These are phyloP conservation scores for Phytophthora quininea DNA, from an alignment of 352 stramenopile genomes.

Conservation along the genomic window DNA sequence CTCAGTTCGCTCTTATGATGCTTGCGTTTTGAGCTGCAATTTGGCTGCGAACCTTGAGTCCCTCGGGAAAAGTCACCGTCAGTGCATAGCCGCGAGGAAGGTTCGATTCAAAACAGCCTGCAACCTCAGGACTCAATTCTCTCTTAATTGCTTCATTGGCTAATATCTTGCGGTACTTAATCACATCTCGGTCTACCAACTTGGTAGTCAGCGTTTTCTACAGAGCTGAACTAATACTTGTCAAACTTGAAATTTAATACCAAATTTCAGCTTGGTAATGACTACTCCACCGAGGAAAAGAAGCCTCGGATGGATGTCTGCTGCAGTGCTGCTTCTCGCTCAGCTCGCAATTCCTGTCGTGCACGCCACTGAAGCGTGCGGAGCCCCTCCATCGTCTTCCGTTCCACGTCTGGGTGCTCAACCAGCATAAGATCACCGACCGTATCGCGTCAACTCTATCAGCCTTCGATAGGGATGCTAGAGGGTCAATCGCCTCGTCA, in stretches of 20 bases:
- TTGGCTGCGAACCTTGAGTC: background rate
- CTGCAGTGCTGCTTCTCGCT: conserved; percentile 1
- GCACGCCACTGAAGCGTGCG: background rate
- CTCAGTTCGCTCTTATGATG: background rate
- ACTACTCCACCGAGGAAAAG: background rate
- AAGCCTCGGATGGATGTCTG: conserved; percentile 4
- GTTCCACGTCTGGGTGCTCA: conserved; percentile 1
- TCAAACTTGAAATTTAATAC: conserved; percentile 4
- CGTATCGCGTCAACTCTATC: background rate
- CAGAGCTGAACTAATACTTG: background rate
- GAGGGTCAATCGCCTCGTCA: background rate
- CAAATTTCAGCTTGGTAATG: background rate
- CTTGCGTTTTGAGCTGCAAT: background rate
- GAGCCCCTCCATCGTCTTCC: background rate
- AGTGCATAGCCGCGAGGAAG: background rate
- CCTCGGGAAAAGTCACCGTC: background rate
- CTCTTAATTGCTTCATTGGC: conserved; percentile 1
- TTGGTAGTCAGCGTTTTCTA: conserved; percentile 6
- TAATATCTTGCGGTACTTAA: conserved; percentile 3
- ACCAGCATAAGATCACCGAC: conserved; percentile 2
- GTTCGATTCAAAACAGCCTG: background rate
- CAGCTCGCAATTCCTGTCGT: background rate
- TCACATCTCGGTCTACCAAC: background rate
- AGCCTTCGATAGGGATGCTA: background rate
- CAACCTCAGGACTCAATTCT: background rate